These are phyloP conservation scores for Kwoniella newhampshirensis DNA, from an alignment of 768 basidiomycete species.

Conservation along the genomic window DNA sequence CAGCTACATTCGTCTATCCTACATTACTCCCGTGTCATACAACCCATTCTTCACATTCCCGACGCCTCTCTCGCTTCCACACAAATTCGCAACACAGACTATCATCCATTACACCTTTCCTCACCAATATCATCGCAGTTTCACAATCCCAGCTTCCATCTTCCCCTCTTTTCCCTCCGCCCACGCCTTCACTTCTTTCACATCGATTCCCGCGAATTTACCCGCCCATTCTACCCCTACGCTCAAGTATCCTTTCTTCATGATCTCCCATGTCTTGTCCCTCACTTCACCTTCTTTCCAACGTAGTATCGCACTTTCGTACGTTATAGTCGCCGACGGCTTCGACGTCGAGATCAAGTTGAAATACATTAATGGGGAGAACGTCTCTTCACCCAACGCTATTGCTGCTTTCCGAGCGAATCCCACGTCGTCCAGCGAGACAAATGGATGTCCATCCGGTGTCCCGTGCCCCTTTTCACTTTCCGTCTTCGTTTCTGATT, in stretches of 20 bases:
- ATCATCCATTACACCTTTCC: too few species aligned
- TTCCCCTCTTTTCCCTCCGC: slow-evolving; percentile 19
- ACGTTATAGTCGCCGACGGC: background rate
- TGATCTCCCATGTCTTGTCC: slow-evolving; percentile 36
- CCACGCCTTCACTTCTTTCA: slow-evolving; percentile 12
- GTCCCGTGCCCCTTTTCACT: too few species aligned
- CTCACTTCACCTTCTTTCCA: slow-evolving; percentile 33
- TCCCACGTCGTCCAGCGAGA: background rate
- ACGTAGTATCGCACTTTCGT: slow-evolving; percentile 30
- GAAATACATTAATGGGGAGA: slow-evolving; percentile 34
- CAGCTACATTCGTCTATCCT: too few species aligned
- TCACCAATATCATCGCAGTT: slow-evolving; percentile 32
- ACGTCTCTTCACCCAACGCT: slow-evolving; percentile 20
- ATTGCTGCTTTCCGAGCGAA: slow-evolving; percentile 6
- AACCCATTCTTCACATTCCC: too few species aligned
- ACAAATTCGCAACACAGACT: too few species aligned
- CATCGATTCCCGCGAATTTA: slow-evolving; percentile 17
- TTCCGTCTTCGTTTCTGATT: too few species aligned
- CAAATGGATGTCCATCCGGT: slow-evolving; percentile 3
- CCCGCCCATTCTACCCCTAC: slow-evolving; percentile 20
- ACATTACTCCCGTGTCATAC: too few species aligned
- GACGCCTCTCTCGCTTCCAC: too few species aligned
- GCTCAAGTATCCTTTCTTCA: slow-evolving; percentile 35
- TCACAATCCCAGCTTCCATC: slow-evolving; percentile 23
- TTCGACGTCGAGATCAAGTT: background rate